These are phyloP conservation scores for carrot (Daucus carota) DNA, from an alignment of 129 eudicot species.

Conservation along the genomic window DNA sequence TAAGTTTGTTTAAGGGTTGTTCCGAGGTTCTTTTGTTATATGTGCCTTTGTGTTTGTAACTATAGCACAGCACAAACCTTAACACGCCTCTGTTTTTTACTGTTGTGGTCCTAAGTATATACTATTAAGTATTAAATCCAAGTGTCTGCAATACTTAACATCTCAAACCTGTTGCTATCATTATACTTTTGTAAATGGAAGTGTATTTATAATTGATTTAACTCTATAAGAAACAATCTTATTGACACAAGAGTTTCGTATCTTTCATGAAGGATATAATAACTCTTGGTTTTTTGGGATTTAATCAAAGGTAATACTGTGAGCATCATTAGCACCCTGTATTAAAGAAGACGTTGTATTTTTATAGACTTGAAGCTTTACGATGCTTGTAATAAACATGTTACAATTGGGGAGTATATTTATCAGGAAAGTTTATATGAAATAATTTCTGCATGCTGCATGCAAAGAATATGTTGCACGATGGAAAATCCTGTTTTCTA, in stretches of 20 bases:
- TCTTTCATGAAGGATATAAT: not conserved
- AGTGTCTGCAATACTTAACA: not conserved
- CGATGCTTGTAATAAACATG: not conserved
- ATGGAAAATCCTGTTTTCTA: not conserved
- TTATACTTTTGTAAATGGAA: not conserved
- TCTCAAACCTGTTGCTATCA: not conserved
- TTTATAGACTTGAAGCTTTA: not conserved
- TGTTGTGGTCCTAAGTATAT: not conserved
- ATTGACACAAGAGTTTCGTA: not conserved
- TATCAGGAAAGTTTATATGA: too few species aligned
- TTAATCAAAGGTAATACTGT: not conserved
- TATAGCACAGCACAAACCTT: not conserved
- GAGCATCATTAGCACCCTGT: not conserved
- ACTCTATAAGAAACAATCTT: not conserved
- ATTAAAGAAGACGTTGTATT: not conserved
- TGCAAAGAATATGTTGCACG: not conserved
- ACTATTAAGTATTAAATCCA: not conserved
- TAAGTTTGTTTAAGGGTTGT: not conserved
- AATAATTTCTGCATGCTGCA: not conserved
- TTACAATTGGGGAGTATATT: not conserved
- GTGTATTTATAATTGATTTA: not conserved
- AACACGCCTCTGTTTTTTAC: not conserved
- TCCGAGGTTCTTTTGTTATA: not conserved
- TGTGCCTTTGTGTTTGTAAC: not conserved
- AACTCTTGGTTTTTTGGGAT: not conserved